Evolutionary conservation across 352 stramenopile species (phyloP).

Genomic region (Globisporangium echinulatum): DNA sequence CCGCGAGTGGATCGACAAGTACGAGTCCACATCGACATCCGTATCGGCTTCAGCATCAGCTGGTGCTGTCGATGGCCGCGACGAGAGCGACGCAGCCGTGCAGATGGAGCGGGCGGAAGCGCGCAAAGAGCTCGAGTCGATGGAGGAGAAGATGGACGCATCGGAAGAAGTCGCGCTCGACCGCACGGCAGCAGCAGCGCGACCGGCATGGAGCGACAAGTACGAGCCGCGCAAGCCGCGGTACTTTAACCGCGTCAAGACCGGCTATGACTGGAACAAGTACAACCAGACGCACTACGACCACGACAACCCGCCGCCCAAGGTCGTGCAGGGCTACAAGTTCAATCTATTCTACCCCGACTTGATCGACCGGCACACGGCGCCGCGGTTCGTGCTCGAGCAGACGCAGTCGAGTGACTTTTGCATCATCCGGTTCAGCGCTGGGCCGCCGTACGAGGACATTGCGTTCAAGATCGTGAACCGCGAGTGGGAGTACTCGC

Average conservation of each 20-base stretch:
- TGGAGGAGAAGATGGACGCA: constrained; percentile 78
- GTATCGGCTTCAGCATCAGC: neutral
- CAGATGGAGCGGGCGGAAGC: constrained; percentile 61
- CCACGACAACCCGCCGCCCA: constrained; percentile 98
- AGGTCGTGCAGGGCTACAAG: constrained; percentile 99
- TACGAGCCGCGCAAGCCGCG: constrained; percentile 96
- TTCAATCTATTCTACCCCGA: constrained; percentile 99
- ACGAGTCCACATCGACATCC: constrained; percentile 12
- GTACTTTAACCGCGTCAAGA: constrained; percentile 99
- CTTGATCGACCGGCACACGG: constrained; percentile 95
- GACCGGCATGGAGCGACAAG: constrained; percentile 93
- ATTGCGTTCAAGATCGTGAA: constrained; percentile 99
- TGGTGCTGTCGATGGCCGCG: constrained; percentile 29
- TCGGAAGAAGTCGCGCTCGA: constrained; percentile 87
- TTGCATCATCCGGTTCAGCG: constrained; percentile 97
- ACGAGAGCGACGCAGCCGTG: constrained; percentile 58
- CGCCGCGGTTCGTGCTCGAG: constrained; percentile 95
- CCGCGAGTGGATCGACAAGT: constrained; percentile 59
- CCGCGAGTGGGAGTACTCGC: constrained; percentile 96
- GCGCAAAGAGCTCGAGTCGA: constrained; percentile 58
- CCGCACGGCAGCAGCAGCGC: constrained; percentile 21
- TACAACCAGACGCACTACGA: constrained; percentile 99
- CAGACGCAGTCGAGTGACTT: constrained; percentile 91
- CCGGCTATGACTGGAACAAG: constrained; percentile 99
- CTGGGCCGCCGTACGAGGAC: constrained; percentile 98